Evolutionary conservation across 345 rosid genomes (phyloP).

Genomic region (Mallotus nudiflorus): DNA sequence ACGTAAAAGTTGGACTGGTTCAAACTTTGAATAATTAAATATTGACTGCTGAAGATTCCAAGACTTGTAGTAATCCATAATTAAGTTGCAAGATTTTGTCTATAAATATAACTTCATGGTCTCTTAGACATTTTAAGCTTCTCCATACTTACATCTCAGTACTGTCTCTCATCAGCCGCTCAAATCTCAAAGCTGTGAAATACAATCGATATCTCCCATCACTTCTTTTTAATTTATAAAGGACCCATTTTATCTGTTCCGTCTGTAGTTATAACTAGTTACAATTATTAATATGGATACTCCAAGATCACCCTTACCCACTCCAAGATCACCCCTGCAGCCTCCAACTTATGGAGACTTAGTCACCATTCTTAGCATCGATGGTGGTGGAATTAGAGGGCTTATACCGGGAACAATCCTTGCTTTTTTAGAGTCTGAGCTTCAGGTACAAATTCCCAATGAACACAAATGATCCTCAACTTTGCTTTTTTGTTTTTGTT

Average conservation of each 20-base stretch:
- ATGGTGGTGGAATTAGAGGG: constrained; percentile 85
- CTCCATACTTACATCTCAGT: too few relatives aligned
- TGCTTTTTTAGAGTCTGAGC: constrained; percentile 59
- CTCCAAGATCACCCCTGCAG: constrained; percentile 52
- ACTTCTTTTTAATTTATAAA: background rate
- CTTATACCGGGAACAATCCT: constrained; percentile 63
- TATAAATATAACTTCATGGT: background rate
- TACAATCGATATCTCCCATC: background rate
- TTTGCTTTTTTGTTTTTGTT: too few relatives aligned
- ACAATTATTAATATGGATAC: constrained; percentile 27
- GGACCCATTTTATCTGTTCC: background rate
- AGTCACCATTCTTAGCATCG: constrained; percentile 68
- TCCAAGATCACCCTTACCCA: constrained; percentile 48
- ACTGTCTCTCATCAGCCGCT: too few relatives aligned
- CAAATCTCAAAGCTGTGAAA: too few relatives aligned
- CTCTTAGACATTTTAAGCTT: background rate
- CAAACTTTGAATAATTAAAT: background rate
- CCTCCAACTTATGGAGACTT: constrained; percentile 54
- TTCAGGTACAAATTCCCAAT: constrained; percentile 64
- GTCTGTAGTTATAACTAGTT: background rate
- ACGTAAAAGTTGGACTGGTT: background rate
- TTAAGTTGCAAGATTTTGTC: background rate
- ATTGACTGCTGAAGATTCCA: background rate
- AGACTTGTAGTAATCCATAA: background rate
- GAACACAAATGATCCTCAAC: too few relatives aligned